phyloP scores from a whole-genome alignment of 345 rosid species.

The Erodium maritimum region DNA sequence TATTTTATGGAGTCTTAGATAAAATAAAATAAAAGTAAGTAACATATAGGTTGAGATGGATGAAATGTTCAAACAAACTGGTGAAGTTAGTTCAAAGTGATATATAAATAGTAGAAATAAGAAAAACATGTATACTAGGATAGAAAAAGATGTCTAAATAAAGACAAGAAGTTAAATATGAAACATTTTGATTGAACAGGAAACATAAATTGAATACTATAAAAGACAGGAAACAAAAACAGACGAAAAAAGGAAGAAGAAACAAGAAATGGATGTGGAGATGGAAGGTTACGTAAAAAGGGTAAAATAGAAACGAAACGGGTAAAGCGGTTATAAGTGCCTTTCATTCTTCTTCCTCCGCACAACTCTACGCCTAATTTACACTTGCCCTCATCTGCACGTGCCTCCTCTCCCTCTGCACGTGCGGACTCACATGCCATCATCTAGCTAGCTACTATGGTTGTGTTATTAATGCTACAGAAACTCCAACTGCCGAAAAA shows the following conservation, averaged over 20 bases:
- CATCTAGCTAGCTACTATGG: background rate
- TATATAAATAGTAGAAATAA: no score
- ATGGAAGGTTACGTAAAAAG: background rate
- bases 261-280: background rate
- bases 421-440: no score
- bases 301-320: background rate
- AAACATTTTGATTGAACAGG: background rate
- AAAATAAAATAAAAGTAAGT: no score
- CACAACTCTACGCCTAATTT: background rate
- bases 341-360: background rate
- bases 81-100: no score
- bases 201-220: background rate
- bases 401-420: no score
- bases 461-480: background rate
- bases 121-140: no score
- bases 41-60: no score
- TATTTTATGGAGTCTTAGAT: no score
- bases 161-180: background rate
- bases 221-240: no score
- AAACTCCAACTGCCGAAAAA: background rate
- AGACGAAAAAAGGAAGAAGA: background rate
- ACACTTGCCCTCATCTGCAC: background rate
- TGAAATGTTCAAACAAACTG: no score
- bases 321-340: background rate
- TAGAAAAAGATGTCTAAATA: background rate